phyloP scores from a whole-genome alignment of 441 rosid species.

The Pelargonium citronellum region DNA sequence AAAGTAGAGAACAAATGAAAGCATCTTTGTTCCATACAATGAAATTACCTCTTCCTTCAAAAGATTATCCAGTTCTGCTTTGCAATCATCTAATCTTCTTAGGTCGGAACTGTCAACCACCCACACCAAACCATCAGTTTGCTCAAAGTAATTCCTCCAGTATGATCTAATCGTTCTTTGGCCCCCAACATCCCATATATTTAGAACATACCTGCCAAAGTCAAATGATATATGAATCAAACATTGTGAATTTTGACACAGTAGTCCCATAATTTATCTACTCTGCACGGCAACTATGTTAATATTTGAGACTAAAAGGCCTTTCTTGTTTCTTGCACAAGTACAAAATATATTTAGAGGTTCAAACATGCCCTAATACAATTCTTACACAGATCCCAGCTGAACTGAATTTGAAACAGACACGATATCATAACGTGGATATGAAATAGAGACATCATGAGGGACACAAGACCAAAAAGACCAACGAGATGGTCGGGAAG shows the following conservation, averaged over 20 bases:
- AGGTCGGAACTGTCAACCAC: conserved; percentile 95
- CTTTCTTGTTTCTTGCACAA: neutral
- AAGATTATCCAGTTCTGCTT: conserved; percentile 82
- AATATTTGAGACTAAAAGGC: neutral
- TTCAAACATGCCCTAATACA: neutral
- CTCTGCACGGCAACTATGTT: neutral
- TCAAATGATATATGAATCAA: neutral
- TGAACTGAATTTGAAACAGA: too few relatives aligned
- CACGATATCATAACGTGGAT: too few relatives aligned
- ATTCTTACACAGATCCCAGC: neutral
- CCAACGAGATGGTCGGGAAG: too few relatives aligned
- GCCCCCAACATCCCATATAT: conserved; percentile 97
- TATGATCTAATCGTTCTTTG: conserved; percentile 92
- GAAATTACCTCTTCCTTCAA: conserved; percentile 82
- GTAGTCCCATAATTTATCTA: neutral
- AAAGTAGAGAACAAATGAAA: neutral
- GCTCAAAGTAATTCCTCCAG: conserved; percentile 98
- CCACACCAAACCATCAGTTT: conserved; percentile 96
- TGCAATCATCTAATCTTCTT: conserved; percentile 88
- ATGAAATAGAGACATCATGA: too few relatives aligned
- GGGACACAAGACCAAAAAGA: too few relatives aligned
- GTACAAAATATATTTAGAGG: neutral
- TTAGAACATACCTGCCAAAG: conserved; percentile 57
- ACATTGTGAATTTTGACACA: neutral
- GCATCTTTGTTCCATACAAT: neutral